Evolutionary conservation across 495 filamentous ascomycete genomes (phyloP), one percentile per base, ranked within the genome.

Genomic region (Neurospora terricola): DNA sequence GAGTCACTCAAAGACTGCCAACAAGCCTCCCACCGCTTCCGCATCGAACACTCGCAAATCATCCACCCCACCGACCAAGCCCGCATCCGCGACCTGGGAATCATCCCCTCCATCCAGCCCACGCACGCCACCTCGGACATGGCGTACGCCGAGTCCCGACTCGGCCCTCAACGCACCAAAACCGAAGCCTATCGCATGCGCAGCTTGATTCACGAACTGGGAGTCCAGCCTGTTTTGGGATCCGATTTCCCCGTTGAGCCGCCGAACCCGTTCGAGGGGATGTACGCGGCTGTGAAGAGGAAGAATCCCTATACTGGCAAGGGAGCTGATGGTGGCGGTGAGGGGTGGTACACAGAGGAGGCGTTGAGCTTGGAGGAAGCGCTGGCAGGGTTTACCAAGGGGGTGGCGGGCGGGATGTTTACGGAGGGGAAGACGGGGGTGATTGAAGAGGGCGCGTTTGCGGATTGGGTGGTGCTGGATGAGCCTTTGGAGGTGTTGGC

Each of bases 231-330:
- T 2, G 80, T 90, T 5, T 78, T 91, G 5, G 90, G 90, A 5
- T 87, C 84, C 27, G 90, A 91, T 73, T 91, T 91, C 74, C 90
- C 90, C 21, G 88, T 91, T 11, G 89, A 91, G 74, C 88, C 88
- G 5, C 84, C 88, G 0, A 83, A 87, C 71, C 85, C 88, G 12
- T 88, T 88, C 42, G 85, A 86, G 48, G 90, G 89, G 9, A 86
- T 91, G 21, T 91, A 89, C 73, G 89, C 89, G 0, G 90, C 90
- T 1, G 83, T 89, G 2, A 86, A 86, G 12, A 80, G 89, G 27
- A 83, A 83, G 12, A 84, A 80, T 68, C 87, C 87, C 27, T 80
- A 83, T 3, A 89, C 87, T 0, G 86, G 85, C 11, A 73, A 74
- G 14, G 86, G 84, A 6, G 80, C 81, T 18, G 81, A 82, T 38